Base-by-base conservation (phyloP, 202 grass and related monocot species). In the Dendrocalamus latiflorus region DNA sequence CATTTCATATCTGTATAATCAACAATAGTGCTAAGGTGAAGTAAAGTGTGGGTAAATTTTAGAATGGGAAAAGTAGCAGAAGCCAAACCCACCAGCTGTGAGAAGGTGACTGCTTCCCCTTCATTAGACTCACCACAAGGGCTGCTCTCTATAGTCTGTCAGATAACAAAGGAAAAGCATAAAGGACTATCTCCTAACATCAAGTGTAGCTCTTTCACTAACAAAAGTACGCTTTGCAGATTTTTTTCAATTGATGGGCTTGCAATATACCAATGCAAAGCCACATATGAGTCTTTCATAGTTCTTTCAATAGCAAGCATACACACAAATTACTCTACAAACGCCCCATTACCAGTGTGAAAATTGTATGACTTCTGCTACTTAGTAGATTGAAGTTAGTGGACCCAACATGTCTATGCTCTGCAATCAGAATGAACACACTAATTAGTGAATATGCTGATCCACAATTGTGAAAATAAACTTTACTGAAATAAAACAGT, bases 301-400 rank as follows among this genome's bases (percentile, higher is more conserved):
- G 36, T 49, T 70, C 65, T 76, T 75, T 41, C 70, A 47, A 70
- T 65, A 89, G 57, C 26, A 57, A 37, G 43, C 41, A 65, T 36
- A 60, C 11, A 68, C 17, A 84, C 1, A 75, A 57, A 71, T 25
- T 65, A 34, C 0, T 81, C 6, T 34, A 34, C 33, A 34, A 34
- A 74, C n/a, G 41, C 33, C 45, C 77, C 65, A 86, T 88, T 96
- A 99, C 97, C 97, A 99, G 82, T 75, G 97, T 99, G 83, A 99
- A 99, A 88, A 99, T 99, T 83, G 97, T 99, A 90, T 99, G 97
- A 87, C 97, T 99, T 97, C 97, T 95, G 87, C 97, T 99, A 88
- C 97, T 99, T 36, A 96, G 81, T 77, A 99, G 64, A 70, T 99
- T 99, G 86, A 99, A 99, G 81, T 99, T 99, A 79, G 91, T 99